Evolutionary conservation across 768 basidiomycete species (phyloP), one percentile per base, ranked within the genome.

Genomic region (Xerocomellus intermedius): DNA sequence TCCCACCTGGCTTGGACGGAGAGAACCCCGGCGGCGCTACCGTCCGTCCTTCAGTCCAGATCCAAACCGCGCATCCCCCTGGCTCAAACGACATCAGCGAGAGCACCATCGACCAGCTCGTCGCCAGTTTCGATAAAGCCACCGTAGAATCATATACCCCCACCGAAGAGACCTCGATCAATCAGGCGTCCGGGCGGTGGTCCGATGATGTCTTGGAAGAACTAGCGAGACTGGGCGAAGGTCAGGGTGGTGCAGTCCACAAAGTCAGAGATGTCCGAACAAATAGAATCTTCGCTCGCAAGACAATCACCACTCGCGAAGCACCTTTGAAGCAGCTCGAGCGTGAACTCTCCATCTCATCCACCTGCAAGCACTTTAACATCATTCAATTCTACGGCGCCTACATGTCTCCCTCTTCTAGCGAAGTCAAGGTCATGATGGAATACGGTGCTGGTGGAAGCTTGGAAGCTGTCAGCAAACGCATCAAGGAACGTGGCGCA

Each of bases 351-450:
- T 83, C 84, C 51, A 96, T 98, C 72, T 92, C 92, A 63, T 86
- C 91, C 47, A 82, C 85, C 51, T 92, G 89, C 51, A 77, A 84
- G 45, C 91, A 96, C 64, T 73, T 82, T 61, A 96, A 96, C 65
- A 96, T 99, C 72, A 86, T 94, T 56, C 79, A 80, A 44, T 99
- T 96, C 75, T 87, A 92, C 67, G 97, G 96, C 32, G 94, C 93
- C 26, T 98, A 90, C 73, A 86, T 88, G 80, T 84, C 86, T 14
- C 89, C 88, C 21, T 90, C 86, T 26, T 84, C 86, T 12, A 92
- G 89, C 64, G 95, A 98, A 72, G 87, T 99, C 64, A 95, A 95
- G 69, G 90, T 99, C 61, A 79, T 94, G 64, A 95, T 98, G 89
- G 97, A 99, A 69, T 85, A 75, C 62, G 73, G 90, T 69, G 91